Evolutionary conservation across 2,329 filamentous ascomycete species (phyloP).

Genomic region (Aquanectria penicillioides): DNA sequence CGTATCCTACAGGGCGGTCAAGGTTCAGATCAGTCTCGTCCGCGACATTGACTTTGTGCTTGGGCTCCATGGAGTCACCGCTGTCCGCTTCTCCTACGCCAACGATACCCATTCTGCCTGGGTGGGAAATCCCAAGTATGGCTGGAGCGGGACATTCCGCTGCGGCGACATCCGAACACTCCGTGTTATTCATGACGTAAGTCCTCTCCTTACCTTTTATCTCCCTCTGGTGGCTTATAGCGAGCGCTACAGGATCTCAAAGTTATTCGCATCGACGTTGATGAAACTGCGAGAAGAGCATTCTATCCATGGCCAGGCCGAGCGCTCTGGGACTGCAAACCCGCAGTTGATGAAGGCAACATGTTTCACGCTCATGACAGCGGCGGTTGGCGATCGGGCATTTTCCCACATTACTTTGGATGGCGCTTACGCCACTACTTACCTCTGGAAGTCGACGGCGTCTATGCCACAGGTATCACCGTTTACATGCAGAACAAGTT

Average conservation of each 20-base stretch:
- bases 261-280: neutral
- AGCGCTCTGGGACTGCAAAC: neutral
- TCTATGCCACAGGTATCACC: neutral
- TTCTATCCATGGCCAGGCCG: neutral
- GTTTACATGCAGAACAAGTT: constrained; percentile 2
- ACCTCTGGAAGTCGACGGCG: neutral
- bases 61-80: neutral
- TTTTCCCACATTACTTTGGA: constrained; percentile 1
- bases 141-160: neutral
- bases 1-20: neutral
- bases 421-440: neutral
- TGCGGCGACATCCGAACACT: neutral
- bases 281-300: neutral
- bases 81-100: neutral
- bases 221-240: neutral
- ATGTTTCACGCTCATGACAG: neutral
- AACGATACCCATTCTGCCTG: neutral
- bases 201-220: too few relatives aligned
- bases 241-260: neutral
- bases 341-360: neutral
- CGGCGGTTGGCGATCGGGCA: neutral
- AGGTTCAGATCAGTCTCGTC: neutral
- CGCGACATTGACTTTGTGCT: neutral
- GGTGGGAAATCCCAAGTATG: neutral
- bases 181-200: constrained; percentile 2